Conservation (phyloP, 495 filamentous ascomycete species). For the Lepraria neglecta region DNA sequence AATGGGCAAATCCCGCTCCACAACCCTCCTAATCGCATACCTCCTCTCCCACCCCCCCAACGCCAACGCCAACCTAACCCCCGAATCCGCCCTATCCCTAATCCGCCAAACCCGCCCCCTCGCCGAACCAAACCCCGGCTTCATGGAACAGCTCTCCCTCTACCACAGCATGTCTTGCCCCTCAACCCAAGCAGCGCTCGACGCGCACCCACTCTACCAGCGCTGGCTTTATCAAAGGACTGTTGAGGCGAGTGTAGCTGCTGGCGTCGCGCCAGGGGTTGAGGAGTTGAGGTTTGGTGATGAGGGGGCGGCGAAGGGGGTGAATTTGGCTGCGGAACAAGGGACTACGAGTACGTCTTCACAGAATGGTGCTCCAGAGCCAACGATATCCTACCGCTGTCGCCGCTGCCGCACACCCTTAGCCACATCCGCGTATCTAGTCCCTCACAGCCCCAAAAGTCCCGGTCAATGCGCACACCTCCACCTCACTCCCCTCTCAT, state of each 20-base stretch:
- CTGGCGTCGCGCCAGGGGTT: constrained; percentile 65
- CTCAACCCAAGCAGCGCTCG: constrained; percentile 44
- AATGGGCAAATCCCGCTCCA: constrained; percentile 92
- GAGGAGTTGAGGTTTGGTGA: constrained; percentile 79
- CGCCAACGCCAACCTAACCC: constrained; percentile 33
- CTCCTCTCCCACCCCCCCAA: constrained; percentile 54
- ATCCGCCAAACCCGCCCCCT: constrained; percentile 61
- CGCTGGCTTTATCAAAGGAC: constrained; percentile 81
- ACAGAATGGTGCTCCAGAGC: neutral
- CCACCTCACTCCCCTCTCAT: constrained; percentile 83
- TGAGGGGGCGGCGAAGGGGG: constrained; percentile 45
- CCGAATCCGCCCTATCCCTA: constrained; percentile 47
- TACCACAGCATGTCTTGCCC: constrained; percentile 81
- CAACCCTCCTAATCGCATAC: constrained; percentile 77
- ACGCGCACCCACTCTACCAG: constrained; percentile 67
- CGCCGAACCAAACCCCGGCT: constrained; percentile 81
- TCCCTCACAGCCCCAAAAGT: constrained; percentile 43
- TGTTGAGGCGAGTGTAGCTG: constrained; percentile 63
- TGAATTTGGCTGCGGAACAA: constrained; percentile 8
- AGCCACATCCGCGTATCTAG: constrained; percentile 57
- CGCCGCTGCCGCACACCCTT: constrained; percentile 44
- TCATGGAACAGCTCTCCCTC: constrained; percentile 80
- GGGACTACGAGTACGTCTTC: neutral
- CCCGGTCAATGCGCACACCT: constrained; percentile 61
- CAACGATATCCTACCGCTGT: constrained; percentile 19